phyloP scores from a whole-genome alignment of 495 filamentous ascomycete genomes.

The Penicillium cosmopolitanum region DNA sequence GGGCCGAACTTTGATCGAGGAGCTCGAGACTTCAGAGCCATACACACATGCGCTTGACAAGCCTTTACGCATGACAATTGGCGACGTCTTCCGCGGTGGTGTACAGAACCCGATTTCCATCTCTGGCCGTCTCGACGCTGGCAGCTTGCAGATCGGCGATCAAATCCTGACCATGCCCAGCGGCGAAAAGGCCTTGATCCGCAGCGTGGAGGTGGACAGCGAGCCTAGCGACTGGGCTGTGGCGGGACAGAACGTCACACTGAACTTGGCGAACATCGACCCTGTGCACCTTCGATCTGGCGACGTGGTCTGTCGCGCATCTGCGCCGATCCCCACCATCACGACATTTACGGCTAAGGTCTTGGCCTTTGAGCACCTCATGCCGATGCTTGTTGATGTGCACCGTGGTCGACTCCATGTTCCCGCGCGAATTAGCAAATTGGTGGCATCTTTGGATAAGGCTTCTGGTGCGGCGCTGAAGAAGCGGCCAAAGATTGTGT shows the following conservation, averaged over 20 bases:
- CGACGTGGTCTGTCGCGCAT: slow-evolving; percentile 78
- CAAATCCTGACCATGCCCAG: slow-evolving; percentile 77
- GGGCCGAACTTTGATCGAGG: slow-evolving; percentile 76
- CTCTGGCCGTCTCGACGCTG: slow-evolving; percentile 84
- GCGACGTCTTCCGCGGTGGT: slow-evolving; percentile 79
- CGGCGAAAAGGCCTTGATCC: slow-evolving; percentile 76
- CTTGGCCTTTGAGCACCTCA: slow-evolving; percentile 83
- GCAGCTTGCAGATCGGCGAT: slow-evolving; percentile 82
- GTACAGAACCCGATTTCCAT: slow-evolving; percentile 75
- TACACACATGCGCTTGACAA: slow-evolving; percentile 70
- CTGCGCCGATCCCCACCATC: slow-evolving; percentile 67
- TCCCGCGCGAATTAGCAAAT: slow-evolving; percentile 69
- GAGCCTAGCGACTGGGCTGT: slow-evolving; percentile 85
- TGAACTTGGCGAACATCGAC: slow-evolving; percentile 88
- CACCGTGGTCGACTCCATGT: slow-evolving; percentile 83
- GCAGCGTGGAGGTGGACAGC: slow-evolving; percentile 73
- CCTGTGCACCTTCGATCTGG: slow-evolving; percentile 78
- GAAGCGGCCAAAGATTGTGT: slow-evolving; percentile 82
- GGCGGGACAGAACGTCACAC: slow-evolving; percentile 85
- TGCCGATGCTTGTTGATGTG: slow-evolving; percentile 87
- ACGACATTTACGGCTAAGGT: slow-evolving; percentile 79
- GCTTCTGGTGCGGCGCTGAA: slow-evolving; percentile 66
- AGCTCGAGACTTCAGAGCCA: slow-evolving; percentile 80
- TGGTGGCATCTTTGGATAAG: slow-evolving; percentile 79
- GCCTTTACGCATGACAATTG: slow-evolving; percentile 82